Conservation (phyloP, 2,329 filamentous ascomycete genomes). For the Calonectria pseudoturangicola region DNA sequence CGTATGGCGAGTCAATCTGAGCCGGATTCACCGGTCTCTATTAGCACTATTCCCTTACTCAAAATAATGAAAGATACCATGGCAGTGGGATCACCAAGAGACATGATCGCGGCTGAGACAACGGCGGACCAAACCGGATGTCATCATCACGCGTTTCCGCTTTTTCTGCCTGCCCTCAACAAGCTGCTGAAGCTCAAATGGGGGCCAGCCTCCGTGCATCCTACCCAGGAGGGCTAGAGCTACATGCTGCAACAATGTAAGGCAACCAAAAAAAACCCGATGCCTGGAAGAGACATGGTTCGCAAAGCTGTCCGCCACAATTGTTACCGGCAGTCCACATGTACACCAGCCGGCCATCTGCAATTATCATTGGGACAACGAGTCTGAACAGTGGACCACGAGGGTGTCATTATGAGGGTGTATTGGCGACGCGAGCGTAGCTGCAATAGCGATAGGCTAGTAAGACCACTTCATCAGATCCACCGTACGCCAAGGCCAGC, state of each 20-base stretch:
- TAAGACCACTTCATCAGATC: too few relatives aligned
- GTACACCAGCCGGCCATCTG: background rate
- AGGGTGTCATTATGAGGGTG: conserved; percentile 3
- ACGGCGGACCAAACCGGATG: background rate
- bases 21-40: background rate
- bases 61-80: background rate
- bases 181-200: background rate
- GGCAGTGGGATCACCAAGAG: too few relatives aligned
- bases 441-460: conserved; percentile 8
- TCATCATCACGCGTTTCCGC: background rate
- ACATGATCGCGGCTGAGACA: background rate
- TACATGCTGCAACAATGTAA: background rate
- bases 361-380: background rate
- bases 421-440: background rate
- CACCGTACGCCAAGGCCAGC: background rate
- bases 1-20: background rate
- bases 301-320: background rate
- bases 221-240: background rate
- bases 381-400: background rate
- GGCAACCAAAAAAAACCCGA: background rate
- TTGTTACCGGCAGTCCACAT: background rate
- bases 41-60: too few relatives aligned
- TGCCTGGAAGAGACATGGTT: background rate
- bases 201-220: background rate
- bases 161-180: background rate